Percentiles rank a stretch among this genome's conserved stretches.
phyloP scores from a whole-genome alignment of 805 yeast species.

The Candida loeiensis region DNA sequence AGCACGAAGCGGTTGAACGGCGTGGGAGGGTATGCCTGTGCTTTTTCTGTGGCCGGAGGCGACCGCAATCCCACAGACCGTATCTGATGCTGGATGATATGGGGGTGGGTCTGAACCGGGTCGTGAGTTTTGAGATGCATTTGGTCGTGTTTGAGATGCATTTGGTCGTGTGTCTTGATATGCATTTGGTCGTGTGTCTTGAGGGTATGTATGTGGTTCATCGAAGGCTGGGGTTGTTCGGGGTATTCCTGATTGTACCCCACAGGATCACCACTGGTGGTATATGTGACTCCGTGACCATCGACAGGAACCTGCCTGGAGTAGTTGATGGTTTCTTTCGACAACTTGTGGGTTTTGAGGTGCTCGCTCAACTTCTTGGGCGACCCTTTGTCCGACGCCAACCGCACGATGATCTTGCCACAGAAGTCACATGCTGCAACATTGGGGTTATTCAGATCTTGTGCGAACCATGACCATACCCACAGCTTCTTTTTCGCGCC shows the following conservation, averaged over 20 bases:
- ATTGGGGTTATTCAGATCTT: conserved; percentile 46
- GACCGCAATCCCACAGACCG: background rate
- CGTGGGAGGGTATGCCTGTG: background rate
- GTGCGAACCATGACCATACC: conserved; percentile 63
- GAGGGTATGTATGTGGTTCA: background rate
- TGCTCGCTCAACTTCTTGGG: conserved; percentile 60
- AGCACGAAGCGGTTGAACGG: conserved; percentile 15
- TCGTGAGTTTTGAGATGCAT: conserved; percentile 4
- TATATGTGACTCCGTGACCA: conserved; percentile 34
- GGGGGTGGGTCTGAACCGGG: background rate
- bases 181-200: background rate
- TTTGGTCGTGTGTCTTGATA: background rate
- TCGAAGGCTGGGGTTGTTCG: conserved; percentile 3
- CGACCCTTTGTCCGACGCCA: conserved; percentile 53
- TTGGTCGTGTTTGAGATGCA: background rate
- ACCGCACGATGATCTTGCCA: conserved; percentile 45
- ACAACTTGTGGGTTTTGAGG: conserved; percentile 50
- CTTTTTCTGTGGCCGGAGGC: background rate
- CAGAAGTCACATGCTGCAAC: conserved; percentile 54
- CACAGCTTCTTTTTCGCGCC: conserved; percentile 62
- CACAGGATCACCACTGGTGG: conserved; percentile 29
- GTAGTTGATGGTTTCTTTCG: conserved; percentile 37
- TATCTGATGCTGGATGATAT: background rate
- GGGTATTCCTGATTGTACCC: conserved; percentile 14
- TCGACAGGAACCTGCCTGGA: conserved; percentile 38